Conservation (phyloP, 192 early-diverging fungal species). For the Linnemannia exigua region DNA sequence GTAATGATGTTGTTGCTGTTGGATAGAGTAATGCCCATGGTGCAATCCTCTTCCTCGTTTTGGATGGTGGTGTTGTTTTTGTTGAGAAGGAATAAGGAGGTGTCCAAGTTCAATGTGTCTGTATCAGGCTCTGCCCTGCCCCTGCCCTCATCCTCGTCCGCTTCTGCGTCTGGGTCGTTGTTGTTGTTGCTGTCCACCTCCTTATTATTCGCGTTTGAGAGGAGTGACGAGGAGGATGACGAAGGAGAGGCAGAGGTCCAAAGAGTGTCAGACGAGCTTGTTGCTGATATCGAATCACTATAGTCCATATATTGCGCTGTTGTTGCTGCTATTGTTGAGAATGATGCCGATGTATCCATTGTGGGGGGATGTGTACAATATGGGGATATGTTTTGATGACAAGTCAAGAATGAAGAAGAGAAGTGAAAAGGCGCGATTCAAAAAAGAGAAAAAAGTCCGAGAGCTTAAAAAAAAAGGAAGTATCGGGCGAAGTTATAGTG, state of each 20-base stretch:
- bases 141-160: neutral
- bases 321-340: neutral
- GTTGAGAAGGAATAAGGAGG: neutral
- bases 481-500: neutral
- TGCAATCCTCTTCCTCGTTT: neutral
- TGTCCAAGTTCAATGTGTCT: neutral
- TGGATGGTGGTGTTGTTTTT: neutral
- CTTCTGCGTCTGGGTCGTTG: too few relatives aligned
- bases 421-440: neutral
- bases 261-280: slow-evolving; percentile 3
- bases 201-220: neutral
- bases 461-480: neutral
- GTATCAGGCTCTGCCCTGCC: neutral
- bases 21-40: too few relatives aligned
- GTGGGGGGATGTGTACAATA: neutral
- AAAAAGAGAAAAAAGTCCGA: neutral
- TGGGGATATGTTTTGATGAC: neutral
- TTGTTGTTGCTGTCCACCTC: neutral
- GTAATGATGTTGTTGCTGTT: neutral
- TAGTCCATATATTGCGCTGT: neutral
- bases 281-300: neutral
- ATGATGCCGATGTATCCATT: neutral
- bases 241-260: slow-evolving; percentile 22
- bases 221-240: slow-evolving; percentile 15
- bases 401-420: neutral